Percentiles rank a stretch among this genome's conserved stretches.
These are phyloP conservation scores for Cutaneotrichosporon mucoides DNA, from an alignment of 1,284 basidiomycete genomes.

Conservation along the genomic window DNA sequence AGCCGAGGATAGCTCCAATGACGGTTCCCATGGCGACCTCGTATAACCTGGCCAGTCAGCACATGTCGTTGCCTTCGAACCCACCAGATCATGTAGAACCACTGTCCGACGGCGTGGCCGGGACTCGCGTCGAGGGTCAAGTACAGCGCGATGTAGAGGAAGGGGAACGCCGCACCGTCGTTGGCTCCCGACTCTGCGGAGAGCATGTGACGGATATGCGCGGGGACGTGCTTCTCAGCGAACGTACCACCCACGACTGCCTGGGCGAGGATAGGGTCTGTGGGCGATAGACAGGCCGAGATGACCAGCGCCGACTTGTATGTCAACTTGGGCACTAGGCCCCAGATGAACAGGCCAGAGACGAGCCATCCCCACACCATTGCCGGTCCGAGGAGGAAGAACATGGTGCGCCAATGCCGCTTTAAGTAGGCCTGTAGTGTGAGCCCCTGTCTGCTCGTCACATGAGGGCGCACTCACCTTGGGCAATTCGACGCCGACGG, in stretches of 20 bases:
- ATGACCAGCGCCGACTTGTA: conserved; percentile 84
- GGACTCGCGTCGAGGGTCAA: conserved; percentile 68
- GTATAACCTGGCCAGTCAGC: conserved; percentile 50
- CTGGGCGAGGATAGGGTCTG: conserved; percentile 68
- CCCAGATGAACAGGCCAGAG: conserved; percentile 79
- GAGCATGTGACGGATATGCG: conserved; percentile 89
- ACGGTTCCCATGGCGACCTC: conserved; percentile 76
- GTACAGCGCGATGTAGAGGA: conserved; percentile 85
- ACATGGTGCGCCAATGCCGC: conserved; percentile 82
- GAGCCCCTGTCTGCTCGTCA: no score
- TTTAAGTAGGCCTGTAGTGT: conserved; percentile 83
- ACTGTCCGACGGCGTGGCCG: conserved; percentile 60
- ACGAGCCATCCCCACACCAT: conserved; percentile 87
- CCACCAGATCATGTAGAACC: conserved; percentile 69
- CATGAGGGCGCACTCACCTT: no score
- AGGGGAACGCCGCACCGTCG: conserved; percentile 94
- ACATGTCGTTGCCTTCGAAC: no score
- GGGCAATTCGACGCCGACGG: conserved; percentile 92
- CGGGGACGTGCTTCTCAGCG: conserved; percentile 96
- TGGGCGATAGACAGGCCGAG: conserved; percentile 91
- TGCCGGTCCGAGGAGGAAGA: conserved; percentile 79
- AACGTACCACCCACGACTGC: conserved; percentile 90
- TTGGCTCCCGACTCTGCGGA: conserved; percentile 89
- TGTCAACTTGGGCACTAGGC: conserved; percentile 75
- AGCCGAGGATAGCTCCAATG: conserved; percentile 76